These are phyloP conservation scores for Cokeromyces recurvatus DNA, from an alignment of 371 early-diverging fungal species.

Conservation along the genomic window DNA sequence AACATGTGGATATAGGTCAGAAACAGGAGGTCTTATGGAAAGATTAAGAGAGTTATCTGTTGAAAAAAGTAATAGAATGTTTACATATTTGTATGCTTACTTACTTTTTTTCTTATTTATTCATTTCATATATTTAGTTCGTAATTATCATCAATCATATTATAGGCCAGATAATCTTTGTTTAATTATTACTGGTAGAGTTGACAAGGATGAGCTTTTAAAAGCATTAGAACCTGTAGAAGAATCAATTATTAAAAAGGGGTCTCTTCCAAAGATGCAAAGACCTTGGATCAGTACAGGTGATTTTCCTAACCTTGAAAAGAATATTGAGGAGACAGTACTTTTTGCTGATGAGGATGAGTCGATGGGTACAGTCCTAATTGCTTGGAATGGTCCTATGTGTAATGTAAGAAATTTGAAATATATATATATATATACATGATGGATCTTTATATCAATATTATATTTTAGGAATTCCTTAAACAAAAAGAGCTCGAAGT, in stretches of 20 bases:
- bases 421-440: no score
- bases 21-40: conserved; percentile 69
- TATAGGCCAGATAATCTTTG: conserved; percentile 71
- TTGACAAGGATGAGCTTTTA: conserved; percentile 47
- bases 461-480: conserved; percentile 28
- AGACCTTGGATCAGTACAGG: conserved; percentile 65
- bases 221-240: conserved; percentile 53
- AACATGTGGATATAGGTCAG: conserved; percentile 60
- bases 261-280: conserved; percentile 47
- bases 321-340: conserved; percentile 48
- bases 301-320: conserved; percentile 43
- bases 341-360: conserved; percentile 71
- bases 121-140: conserved; percentile 41
- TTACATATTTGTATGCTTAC: no score
- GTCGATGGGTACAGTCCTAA: conserved; percentile 56
- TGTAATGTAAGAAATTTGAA: conserved; percentile 49
- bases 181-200: conserved; percentile 57
- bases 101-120: background rate
- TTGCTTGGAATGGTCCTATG: conserved; percentile 62
- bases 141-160: conserved; percentile 56
- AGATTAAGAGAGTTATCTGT: conserved; percentile 58
- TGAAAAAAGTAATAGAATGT: conserved; percentile 64
- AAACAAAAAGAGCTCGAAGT: conserved; percentile 45
- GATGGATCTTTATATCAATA: no score
- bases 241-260: conserved; percentile 54